A percentile compares a stretch with the other conserved stretches of the same genome.
Conservation (phyloP, 2,329 filamentous ascomycete species). For the Sclerotinia spermophila region DNA sequence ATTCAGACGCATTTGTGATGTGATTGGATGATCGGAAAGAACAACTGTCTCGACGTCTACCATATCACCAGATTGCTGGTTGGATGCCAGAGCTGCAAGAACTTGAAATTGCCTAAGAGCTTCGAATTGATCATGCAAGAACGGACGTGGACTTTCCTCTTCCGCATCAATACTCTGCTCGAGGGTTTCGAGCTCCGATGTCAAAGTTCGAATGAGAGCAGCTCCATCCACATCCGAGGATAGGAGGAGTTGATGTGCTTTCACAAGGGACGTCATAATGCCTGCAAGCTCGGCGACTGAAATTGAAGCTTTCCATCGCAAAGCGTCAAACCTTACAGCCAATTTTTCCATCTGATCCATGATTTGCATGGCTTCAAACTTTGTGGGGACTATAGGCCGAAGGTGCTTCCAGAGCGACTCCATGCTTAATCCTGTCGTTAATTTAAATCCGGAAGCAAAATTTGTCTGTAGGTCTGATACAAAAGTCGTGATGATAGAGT, state of each 20-base stretch:
- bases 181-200: slow-evolving; percentile 50
- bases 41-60: slow-evolving; percentile 31
- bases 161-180: slow-evolving; percentile 46
- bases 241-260: slow-evolving; percentile 56
- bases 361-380: slow-evolving; percentile 44
- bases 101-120: slow-evolving; percentile 47
- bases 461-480: slow-evolving; percentile 46
- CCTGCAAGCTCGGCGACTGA: slow-evolving; percentile 50
- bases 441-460: slow-evolving; percentile 67
- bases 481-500: slow-evolving; percentile 22
- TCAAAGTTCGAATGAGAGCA: slow-evolving; percentile 47
- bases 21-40: slow-evolving; percentile 34
- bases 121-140: slow-evolving; percentile 55
- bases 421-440: slow-evolving; percentile 76
- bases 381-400: slow-evolving; percentile 57
- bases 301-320: slow-evolving; percentile 56
- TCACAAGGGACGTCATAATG: slow-evolving; percentile 52
- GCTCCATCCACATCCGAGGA: slow-evolving; percentile 36
- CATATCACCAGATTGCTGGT: not conserved
- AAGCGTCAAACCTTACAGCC: slow-evolving; percentile 55
- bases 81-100: slow-evolving; percentile 24
- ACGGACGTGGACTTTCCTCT: slow-evolving; percentile 44
- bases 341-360: slow-evolving; percentile 52
- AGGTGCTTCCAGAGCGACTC: slow-evolving; percentile 72
- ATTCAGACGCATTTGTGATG: slow-evolving; percentile 32